Conservation (phyloP, 2,329 filamentous ascomycete genomes). For the Leptographium radiaticola region DNA sequence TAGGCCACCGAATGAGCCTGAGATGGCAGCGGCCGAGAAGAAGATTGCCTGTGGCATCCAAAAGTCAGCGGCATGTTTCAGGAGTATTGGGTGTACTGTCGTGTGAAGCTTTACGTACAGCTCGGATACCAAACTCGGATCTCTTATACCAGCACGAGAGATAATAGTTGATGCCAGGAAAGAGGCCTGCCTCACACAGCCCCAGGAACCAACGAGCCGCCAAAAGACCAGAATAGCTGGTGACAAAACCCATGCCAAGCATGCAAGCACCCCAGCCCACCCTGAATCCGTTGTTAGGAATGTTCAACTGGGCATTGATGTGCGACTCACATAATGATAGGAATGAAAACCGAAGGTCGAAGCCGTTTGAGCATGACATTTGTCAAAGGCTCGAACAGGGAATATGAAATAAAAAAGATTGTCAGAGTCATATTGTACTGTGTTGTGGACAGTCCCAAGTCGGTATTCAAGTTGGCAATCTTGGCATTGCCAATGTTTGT, state of each 20-base stretch:
- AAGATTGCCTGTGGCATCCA: constrained; percentile 44
- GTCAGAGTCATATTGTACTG: constrained; percentile 66
- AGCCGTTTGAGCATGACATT: constrained; percentile 70
- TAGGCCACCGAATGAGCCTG: constrained; percentile 60
- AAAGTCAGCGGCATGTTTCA: neutral
- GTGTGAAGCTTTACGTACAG: constrained; percentile 10
- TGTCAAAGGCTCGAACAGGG: constrained; percentile 63
- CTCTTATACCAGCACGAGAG: constrained; percentile 70
- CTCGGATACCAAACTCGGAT: constrained; percentile 60
- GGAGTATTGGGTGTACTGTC: too few relatives aligned
- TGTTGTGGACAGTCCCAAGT: constrained; percentile 46
- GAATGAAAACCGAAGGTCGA: constrained; percentile 66
- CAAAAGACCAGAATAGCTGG: constrained; percentile 51
- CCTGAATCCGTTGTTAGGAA: constrained; percentile 19
- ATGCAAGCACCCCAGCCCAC: constrained; percentile 54
- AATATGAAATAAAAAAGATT: constrained; percentile 80
- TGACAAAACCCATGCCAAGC: constrained; percentile 55
- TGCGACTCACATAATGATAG: constrained; percentile 58
- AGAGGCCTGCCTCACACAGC: constrained; percentile 61
- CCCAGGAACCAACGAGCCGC: constrained; percentile 60
- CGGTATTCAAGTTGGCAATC: constrained; percentile 37
- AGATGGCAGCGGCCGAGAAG: constrained; percentile 66
- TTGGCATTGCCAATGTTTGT: constrained; percentile 68
- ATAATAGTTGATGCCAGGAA: constrained; percentile 57
- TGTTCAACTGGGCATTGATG: too few relatives aligned